These are phyloP conservation scores for Candida ascalaphidarum DNA, from an alignment of 805 yeast species.

Conservation along the genomic window DNA sequence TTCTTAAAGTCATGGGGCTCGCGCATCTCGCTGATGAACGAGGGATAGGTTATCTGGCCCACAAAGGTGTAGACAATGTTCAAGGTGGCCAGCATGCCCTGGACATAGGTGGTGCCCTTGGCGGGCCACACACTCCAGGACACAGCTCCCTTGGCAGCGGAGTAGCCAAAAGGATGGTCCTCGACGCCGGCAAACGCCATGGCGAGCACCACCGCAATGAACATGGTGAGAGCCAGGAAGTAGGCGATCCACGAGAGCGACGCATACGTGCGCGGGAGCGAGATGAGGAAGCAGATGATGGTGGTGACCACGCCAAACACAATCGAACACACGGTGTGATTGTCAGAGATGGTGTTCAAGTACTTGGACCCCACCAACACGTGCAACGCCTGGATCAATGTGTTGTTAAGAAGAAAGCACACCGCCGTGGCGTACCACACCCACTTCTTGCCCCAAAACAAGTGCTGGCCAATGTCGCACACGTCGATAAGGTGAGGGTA, in stretches of 20 bases:
- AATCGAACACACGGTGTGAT: slow-evolving; percentile 43
- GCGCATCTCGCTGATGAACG: slow-evolving; percentile 53
- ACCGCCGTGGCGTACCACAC: slow-evolving; percentile 53
- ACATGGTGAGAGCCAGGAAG: slow-evolving; percentile 50
- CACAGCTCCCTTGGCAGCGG: slow-evolving; percentile 25
- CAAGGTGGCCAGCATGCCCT: slow-evolving; percentile 46
- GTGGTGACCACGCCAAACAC: slow-evolving; percentile 43
- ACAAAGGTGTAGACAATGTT: slow-evolving; percentile 58
- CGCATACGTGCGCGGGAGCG: slow-evolving; percentile 50
- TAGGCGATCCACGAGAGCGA: slow-evolving; percentile 43
- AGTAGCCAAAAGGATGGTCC: slow-evolving; percentile 36
- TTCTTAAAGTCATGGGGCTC: slow-evolving; percentile 50
- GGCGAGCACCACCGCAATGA: slow-evolving; percentile 43
- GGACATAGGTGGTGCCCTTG: slow-evolving; percentile 44
- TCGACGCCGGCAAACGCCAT: slow-evolving; percentile 49
- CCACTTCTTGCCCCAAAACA: slow-evolving; percentile 41
- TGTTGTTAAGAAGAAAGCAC: slow-evolving; percentile 46
- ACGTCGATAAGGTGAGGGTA: slow-evolving; percentile 45
- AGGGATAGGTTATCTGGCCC: slow-evolving; percentile 57
- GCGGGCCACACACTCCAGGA: slow-evolving; percentile 41
- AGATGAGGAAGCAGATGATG: slow-evolving; percentile 40
- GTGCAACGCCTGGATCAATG: slow-evolving; percentile 51
- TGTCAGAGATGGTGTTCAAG: slow-evolving; percentile 42
- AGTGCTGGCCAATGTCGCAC: slow-evolving; percentile 52
- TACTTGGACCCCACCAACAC: slow-evolving; percentile 54